These are phyloP conservation scores for Funneliformis mosseae DNA, from an alignment of 192 early-diverging fungal species.

Conservation along the genomic window DNA sequence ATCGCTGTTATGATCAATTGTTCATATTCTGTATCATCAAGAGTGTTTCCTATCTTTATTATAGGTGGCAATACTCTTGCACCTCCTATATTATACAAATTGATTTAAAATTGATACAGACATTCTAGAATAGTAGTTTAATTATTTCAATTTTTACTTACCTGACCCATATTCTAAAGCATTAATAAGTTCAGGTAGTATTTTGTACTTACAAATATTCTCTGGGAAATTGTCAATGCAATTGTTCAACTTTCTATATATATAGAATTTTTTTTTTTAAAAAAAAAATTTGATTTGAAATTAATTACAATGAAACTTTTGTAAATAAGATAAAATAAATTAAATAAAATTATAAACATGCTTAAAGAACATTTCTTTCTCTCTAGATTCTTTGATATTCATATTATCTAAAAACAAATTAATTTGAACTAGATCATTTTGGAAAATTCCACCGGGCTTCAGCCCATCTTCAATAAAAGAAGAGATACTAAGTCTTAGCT, in stretches of 20 bases:
- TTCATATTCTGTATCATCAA: constrained; percentile 78
- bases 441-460: constrained; percentile 69
- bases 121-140: not conserved
- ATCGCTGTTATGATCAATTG: constrained; percentile 69
- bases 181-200: constrained; percentile 88
- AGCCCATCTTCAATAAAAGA: constrained; percentile 72
- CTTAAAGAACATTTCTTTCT: constrained; percentile 81
- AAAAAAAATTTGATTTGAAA: not conserved
- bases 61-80: constrained; percentile 77
- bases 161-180: constrained; percentile 79
- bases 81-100: constrained; percentile 44
- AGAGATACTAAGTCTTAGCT: constrained; percentile 61
- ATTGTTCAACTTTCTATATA: constrained; percentile 66
- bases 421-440: constrained; percentile 80
- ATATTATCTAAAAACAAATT: constrained; percentile 91
- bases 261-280: not conserved
- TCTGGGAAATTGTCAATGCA: constrained; percentile 76
- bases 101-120: not conserved
- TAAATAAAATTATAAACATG: constrained; percentile 11
- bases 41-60: constrained; percentile 76
- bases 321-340: not conserved
- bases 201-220: constrained; percentile 88
- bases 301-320: not conserved
- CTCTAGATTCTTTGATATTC: constrained; percentile 83
- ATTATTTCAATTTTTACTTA: constrained; percentile 10